Evolutionary conservation across 192 early-diverging fungal species (phyloP).

Genomic region (Coemansia sp.): DNA sequence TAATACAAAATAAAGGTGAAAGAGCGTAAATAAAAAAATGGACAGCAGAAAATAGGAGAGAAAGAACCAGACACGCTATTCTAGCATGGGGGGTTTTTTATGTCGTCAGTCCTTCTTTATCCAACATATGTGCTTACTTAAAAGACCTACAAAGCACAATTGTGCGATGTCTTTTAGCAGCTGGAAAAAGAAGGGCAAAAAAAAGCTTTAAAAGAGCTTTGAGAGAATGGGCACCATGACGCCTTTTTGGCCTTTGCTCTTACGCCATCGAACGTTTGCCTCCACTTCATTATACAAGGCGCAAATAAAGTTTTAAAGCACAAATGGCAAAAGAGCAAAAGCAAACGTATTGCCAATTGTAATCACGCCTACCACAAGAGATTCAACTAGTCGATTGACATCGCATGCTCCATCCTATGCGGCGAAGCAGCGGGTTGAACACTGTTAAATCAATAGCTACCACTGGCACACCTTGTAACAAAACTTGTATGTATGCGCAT

Average conservation of each 20-base stretch:
- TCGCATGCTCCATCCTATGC: not conserved
- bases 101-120: too few relatives aligned
- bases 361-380: not conserved
- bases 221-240: not conserved
- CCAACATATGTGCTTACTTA: too few relatives aligned
- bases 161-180: not conserved
- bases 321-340: not conserved
- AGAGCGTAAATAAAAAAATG: too few relatives aligned
- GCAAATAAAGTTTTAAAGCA: too few relatives aligned
- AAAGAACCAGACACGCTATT: not conserved
- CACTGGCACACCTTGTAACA: not conserved
- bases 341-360: not conserved
- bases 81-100: not conserved
- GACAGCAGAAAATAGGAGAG: not conserved
- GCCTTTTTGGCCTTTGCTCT: not conserved
- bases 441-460: not conserved
- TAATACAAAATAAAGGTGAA: not conserved
- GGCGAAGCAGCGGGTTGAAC: not conserved
- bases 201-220: not conserved
- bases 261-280: too few relatives aligned
- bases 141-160: too few relatives aligned
- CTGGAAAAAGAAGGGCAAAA: not conserved
- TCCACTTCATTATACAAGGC: too few relatives aligned
- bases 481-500: not conserved
- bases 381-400: not conserved